phyloP scores from a whole-genome alignment of 1,139 yeast genomes.

The Blastobotrys indianensis region DNA sequence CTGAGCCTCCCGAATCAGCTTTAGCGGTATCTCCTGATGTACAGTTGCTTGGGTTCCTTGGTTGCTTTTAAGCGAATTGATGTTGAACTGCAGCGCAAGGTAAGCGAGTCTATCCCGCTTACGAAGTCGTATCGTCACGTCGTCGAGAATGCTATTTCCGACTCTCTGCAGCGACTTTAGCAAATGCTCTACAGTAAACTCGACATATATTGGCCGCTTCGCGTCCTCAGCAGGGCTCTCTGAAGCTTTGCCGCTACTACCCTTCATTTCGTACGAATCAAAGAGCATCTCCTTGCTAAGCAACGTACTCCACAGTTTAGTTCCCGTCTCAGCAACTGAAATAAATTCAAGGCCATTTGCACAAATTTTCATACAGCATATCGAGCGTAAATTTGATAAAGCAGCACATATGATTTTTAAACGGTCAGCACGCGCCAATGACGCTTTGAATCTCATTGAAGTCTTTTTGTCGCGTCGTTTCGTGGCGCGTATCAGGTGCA shows the following conservation, averaged over 20 bases:
- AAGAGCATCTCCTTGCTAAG: constrained; percentile 7
- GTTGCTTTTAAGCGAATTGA: constrained; percentile 9
- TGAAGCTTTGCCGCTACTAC: background rate
- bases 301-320: constrained; percentile 7
- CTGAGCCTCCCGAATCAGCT: constrained; percentile 16
- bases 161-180: constrained; percentile 1
- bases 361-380: constrained; percentile 1
- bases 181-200: constrained; percentile 10
- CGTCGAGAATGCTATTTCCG: constrained; percentile 1
- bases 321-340: constrained; percentile 5
- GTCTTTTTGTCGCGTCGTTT: too few species aligned
- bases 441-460: constrained; percentile 8
- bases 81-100: constrained; percentile 20
- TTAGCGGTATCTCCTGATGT: constrained; percentile 29
- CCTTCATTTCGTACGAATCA: constrained; percentile 4
- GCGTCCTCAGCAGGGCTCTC: background rate
- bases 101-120: constrained; percentile 23
- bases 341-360: constrained; percentile 7
- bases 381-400: constrained; percentile 2
- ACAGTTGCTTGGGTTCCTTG: constrained; percentile 17
- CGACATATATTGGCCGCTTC: constrained; percentile 7
- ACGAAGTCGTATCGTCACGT: constrained; percentile 18
- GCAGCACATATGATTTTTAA: constrained; percentile 2
- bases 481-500: too few species aligned
- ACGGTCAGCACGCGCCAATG: background rate